These are phyloP conservation scores for Arabidopsis thaliana DNA, from an alignment of 345 rosid species.

Conservation along the genomic window TAIR10.1 NC_003076.8:7152501-7153000, in stretches of 20 bases:
- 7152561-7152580: conserved; percentile 6
- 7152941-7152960: too few relatives aligned
- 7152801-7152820: not conserved
- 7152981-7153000: too few relatives aligned
- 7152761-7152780: conserved; percentile 9
- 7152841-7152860: not conserved
- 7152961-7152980: too few relatives aligned
- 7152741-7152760: conserved; percentile 51
- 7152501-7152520: not conserved
- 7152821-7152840: not conserved
- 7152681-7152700: conserved; percentile 83
- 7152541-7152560: conserved; percentile 17
- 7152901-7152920: too few relatives aligned
- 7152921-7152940: too few relatives aligned
- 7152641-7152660: conserved; percentile 59
- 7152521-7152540: not conserved
- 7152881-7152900: not conserved
- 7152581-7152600: not conserved
- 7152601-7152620: not conserved
- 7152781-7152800: not conserved
- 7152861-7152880: not conserved
- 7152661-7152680: conserved; percentile 85
- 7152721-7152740: conserved; percentile 67
- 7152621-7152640: not conserved
- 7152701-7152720: conserved; percentile 96